These are phyloP conservation scores for Haplosporangium sp. DNA, from an alignment of 371 early-diverging fungal species.

Conservation along the genomic window DNA sequence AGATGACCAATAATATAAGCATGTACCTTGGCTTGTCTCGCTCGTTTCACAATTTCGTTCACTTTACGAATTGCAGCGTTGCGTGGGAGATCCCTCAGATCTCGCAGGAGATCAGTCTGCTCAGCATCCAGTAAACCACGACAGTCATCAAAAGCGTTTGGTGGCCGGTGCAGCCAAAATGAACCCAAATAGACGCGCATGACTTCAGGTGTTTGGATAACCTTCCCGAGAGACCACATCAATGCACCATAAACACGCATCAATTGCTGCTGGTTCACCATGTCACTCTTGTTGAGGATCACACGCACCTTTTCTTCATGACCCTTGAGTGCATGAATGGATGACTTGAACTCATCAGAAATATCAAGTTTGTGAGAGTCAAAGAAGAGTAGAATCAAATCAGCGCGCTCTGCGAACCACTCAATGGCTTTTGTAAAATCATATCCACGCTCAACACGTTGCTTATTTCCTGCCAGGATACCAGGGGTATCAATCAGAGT, in stretches of 20 bases:
- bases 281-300: conserved; percentile 89
- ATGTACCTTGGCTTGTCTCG: conserved; percentile 84
- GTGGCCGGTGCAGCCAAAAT: conserved; percentile 85
- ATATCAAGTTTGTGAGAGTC: conserved; percentile 93
- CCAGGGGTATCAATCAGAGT: conserved; percentile 92
- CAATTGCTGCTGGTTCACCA: conserved; percentile 86
- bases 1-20: conserved; percentile 88
- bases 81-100: conserved; percentile 79
- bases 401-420: conserved; percentile 91
- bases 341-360: conserved; percentile 87
- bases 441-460: conserved; percentile 81
- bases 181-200: conserved; percentile 88
- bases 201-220: conserved; percentile 92
- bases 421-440: conserved; percentile 84
- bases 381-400: conserved; percentile 86
- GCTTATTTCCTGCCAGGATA: conserved; percentile 88
- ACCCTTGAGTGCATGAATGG: conserved; percentile 80
- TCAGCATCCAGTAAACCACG: conserved; percentile 78
- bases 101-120: conserved; percentile 80
- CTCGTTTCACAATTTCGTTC: conserved; percentile 92
- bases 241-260: conserved; percentile 94
- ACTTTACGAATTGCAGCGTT: conserved; percentile 88
- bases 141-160: conserved; percentile 80
- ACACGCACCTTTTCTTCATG: conserved; percentile 90
- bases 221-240: conserved; percentile 95